These are phyloP conservation scores for Clarkia xantiana DNA, from an alignment of 345 rosid genomes.

Conservation along the genomic window DNA sequence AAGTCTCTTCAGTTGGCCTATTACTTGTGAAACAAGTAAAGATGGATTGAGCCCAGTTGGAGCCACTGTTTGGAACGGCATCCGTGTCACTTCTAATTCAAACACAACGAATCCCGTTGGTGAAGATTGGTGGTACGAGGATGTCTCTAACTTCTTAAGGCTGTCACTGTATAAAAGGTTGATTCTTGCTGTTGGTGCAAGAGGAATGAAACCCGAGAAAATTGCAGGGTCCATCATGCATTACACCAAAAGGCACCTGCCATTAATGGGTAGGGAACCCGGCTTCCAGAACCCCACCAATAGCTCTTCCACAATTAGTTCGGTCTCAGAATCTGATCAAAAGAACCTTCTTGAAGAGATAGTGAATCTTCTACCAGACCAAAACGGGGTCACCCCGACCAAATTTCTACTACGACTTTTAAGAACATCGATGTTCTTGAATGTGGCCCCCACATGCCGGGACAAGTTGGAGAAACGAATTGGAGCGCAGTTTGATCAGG, in stretches of 20 bases:
- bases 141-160: conserved; percentile 39
- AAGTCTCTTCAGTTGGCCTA: conserved; percentile 67
- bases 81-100: conserved; percentile 15
- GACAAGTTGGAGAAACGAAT: conserved; percentile 59
- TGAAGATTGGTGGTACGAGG: conserved; percentile 88
- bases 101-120: conserved; percentile 21
- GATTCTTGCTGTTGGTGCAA: conserved; percentile 38
- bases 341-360: conserved; percentile 61
- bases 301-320: conserved; percentile 18
- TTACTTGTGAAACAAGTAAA: conserved; percentile 19
- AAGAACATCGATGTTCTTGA: conserved; percentile 56
- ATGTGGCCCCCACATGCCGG: conserved; percentile 34
- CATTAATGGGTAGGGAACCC: conserved; percentile 50
- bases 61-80: conserved; percentile 60
- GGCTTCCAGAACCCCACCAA: conserved; percentile 18
- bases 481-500: conserved; percentile 64
- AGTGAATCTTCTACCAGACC: conserved; percentile 51
- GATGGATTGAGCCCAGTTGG: conserved; percentile 18
- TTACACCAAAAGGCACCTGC: conserved; percentile 60
- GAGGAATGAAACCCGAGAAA: conserved; percentile 43
- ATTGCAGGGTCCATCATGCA: conserved; percentile 52
- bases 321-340: conserved; percentile 34
- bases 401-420: conserved; percentile 73
- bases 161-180: conserved; percentile 48
- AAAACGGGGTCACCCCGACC: conserved; percentile 41